These are phyloP conservation scores for Spergularia marina DNA, from an alignment of 148 eudicot species.

Conservation along the genomic window DNA sequence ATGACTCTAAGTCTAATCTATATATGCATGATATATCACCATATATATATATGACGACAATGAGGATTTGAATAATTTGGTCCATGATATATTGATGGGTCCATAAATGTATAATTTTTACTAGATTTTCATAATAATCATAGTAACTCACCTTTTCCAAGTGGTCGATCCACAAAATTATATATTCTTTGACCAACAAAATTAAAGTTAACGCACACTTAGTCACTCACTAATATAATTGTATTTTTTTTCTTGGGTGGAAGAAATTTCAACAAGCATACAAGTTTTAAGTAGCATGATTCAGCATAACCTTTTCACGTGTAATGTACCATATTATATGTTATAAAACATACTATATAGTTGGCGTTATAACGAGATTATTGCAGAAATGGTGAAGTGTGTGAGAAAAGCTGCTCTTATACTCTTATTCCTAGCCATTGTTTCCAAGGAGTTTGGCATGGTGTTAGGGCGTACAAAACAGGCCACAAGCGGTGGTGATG, in stretches of 20 bases:
- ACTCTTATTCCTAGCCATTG: slow-evolving; percentile 19
- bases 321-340: neutral
- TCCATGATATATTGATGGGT: neutral
- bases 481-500: slow-evolving; percentile 16
- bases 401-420: slow-evolving; percentile 12
- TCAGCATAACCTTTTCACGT: slow-evolving; percentile 20
- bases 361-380: neutral
- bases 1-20: too few species aligned
- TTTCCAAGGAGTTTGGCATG: slow-evolving; percentile 15
- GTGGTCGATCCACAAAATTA: slow-evolving; percentile 6
- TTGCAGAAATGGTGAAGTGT: slow-evolving; percentile 26
- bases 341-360: neutral
- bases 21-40: too few species aligned
- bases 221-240: slow-evolving; percentile 1
- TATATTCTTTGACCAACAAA: slow-evolving; percentile 16
- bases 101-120: neutral
- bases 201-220: neutral
- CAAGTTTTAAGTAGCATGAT: neutral
- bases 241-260: neutral
- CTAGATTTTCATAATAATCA: neutral
- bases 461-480: neutral
- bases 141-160: neutral
- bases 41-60: neutral
- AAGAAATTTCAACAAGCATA: neutral
- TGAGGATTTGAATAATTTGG: neutral